Evolutionary conservation across 2,329 filamentous ascomycete genomes (phyloP).

Genomic region (Exophiala dermatitidis): DNA sequence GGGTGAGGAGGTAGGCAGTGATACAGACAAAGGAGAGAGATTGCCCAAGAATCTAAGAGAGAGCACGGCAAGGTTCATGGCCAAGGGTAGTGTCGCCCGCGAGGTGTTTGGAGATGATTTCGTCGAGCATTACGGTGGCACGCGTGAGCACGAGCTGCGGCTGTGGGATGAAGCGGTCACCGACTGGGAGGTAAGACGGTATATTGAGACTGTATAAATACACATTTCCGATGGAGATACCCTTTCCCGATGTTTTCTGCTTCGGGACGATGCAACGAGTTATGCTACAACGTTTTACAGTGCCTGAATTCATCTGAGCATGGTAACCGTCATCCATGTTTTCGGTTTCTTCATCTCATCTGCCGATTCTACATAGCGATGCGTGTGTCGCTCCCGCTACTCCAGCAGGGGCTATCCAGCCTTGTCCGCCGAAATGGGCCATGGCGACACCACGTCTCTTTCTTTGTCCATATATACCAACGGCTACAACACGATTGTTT

Average conservation of each 20-base stretch:
- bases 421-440: not conserved
- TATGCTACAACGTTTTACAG: not conserved
- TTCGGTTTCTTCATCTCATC: too few species aligned
- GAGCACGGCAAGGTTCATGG: slow-evolving; percentile 70
- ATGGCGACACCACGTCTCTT: not conserved
- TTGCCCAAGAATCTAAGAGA: slow-evolving; percentile 81
- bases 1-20: slow-evolving; percentile 71
- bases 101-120: slow-evolving; percentile 93
- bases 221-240: not conserved
- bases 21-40: slow-evolving; percentile 62
- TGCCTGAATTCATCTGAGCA: too few species aligned
- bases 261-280: not conserved
- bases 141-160: slow-evolving; percentile 80
- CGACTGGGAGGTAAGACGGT: slow-evolving; percentile 66
- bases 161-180: slow-evolving; percentile 95
- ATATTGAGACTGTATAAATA: slow-evolving; percentile 27
- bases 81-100: slow-evolving; percentile 74
- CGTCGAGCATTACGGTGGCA: slow-evolving; percentile 91
- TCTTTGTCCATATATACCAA: slow-evolving; percentile 1
- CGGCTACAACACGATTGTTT: not conserved
- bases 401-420: not conserved
- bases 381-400: too few species aligned
- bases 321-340: too few species aligned
- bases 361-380: too few species aligned
- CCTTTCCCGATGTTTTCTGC: not conserved